Conservation (phyloP, 2,329 filamentous ascomycete genomes). For the Venturiaceae sp. region DNA sequence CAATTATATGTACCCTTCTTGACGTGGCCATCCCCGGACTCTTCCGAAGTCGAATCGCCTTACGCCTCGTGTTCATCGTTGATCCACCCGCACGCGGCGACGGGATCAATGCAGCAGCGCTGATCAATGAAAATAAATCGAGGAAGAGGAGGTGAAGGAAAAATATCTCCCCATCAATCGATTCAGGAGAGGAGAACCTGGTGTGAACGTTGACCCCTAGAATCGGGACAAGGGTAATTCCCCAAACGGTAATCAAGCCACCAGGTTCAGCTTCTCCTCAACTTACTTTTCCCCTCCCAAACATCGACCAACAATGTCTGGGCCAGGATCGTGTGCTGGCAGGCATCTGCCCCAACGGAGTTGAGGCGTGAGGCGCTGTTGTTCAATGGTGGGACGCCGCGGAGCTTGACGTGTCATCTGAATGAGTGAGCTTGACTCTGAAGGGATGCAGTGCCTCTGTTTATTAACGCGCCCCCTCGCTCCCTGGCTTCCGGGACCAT, state of each 20-base stretch:
- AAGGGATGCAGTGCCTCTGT: background rate
- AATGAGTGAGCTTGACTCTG: background rate
- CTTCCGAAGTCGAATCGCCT: background rate
- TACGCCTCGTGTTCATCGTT: background rate
- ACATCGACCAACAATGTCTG: background rate
- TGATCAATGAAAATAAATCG: background rate
- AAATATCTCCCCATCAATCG: background rate
- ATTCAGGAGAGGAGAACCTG: background rate
- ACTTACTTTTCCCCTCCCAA: background rate
- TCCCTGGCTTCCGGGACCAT: background rate
- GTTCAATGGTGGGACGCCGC: background rate
- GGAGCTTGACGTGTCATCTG: background rate
- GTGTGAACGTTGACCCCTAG: background rate
- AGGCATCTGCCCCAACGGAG: background rate
- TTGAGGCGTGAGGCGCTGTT: background rate
- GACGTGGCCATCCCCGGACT: background rate
- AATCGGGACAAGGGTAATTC: background rate
- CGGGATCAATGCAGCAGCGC: background rate
- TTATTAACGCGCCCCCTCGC: background rate
- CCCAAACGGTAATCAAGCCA: background rate
- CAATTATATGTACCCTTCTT: background rate
- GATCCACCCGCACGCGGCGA: background rate
- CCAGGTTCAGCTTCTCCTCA: background rate
- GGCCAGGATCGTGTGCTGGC: background rate
- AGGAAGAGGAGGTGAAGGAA: background rate